Evolutionary conservation across 176 grass and related monocot species (phyloP), one percentile per base, ranked within the genome.

Genomic region (Canna indica): DNA sequence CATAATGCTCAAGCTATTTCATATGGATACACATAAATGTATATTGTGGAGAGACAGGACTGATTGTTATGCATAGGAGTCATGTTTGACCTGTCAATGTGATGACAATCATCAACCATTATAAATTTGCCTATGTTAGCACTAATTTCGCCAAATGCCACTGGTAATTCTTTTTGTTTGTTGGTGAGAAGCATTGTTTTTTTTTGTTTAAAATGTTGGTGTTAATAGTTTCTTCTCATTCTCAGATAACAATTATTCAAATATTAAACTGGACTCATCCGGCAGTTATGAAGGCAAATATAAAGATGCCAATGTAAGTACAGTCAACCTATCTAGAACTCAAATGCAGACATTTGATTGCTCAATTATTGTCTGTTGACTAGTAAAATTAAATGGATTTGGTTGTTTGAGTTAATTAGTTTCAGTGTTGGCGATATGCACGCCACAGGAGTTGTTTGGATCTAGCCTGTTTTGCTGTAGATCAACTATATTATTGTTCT

Each of bases 291-390:
- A 38, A 66, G 34, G 20, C 35, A 66, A 66, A 36, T 66, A 25
- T 41, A 20, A 66, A 38, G 63, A 66, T 41, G 18, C 63, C 35
- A 66, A 66, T 36, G 63, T 66, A 66, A 66, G 63, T 66, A 22
- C 34, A 38, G 7, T 38, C 35, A 0, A 62, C 22, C 17, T 38
- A 5, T 66, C 34, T n/a, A 39, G 63, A 66, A 60, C 24, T 36
- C 13, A 32, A 10, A 62, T 15, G 5, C 24, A 10, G 10, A 24
- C 24, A 24, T 61, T 62, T 16, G 7, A 62, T 16, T 61, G 11
- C 31, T 24, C 2, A 7, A 61, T 61, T 31, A 8, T 59, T 29
- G 20, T 12, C n/a, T 29, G n/a, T 60, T 60, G 22, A 1, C 50
- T 54, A 22, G 2, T 54, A 57, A 14, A 29, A 7, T 14, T 60